Conservation (phyloP, 805 yeast genomes). For the Candida anglica region DNA sequence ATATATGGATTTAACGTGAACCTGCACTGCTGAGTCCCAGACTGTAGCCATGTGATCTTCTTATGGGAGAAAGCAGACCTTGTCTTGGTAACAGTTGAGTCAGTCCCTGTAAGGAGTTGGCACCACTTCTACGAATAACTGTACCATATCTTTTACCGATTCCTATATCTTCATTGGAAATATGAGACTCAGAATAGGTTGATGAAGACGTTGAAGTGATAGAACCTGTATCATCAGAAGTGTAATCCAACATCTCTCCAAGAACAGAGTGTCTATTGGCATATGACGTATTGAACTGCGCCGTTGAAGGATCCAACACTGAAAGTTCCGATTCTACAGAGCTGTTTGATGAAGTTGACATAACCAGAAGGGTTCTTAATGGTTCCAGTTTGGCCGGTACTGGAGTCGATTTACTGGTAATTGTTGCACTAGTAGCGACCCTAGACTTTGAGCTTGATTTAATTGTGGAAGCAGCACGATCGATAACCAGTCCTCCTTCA, state of each 20-base stretch:
- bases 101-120: not conserved
- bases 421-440: not conserved
- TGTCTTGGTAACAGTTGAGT: not conserved
- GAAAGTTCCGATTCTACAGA: constrained; percentile 1
- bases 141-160: constrained; percentile 14
- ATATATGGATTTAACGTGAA: not conserved
- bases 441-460: not conserved
- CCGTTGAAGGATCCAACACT: constrained; percentile 12
- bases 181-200: not conserved
- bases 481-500: not conserved
- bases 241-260: constrained; percentile 43
- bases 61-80: constrained; percentile 1
- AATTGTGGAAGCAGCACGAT: not conserved
- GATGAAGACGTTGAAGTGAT: constrained; percentile 4
- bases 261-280: constrained; percentile 36
- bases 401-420: not conserved
- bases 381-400: not conserved
- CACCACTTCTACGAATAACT: constrained; percentile 5
- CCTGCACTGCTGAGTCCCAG: constrained; percentile 4
- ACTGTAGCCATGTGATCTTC: constrained; percentile 6
- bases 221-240: constrained; percentile 24
- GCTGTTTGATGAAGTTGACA: not conserved
- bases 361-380: not conserved
- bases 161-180: constrained; percentile 8
- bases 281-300: constrained; percentile 21